Percentiles rank a stretch among this genome's conserved stretches.
These are phyloP conservation scores for Penicillium sp. DNA, from an alignment of 2,329 filamentous ascomycete species.

Conservation along the genomic window DNA sequence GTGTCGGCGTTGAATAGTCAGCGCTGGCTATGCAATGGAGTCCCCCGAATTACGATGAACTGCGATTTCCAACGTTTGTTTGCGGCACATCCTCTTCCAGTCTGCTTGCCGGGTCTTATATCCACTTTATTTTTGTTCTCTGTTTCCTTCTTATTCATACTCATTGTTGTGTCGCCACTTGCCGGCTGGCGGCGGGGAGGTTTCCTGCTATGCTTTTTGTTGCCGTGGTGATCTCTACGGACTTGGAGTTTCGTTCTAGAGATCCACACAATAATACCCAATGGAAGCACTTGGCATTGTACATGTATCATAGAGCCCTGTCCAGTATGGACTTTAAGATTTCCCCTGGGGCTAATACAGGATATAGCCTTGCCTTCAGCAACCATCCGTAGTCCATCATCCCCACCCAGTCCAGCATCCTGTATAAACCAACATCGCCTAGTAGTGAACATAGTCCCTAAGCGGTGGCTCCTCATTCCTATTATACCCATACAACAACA, in stretches of 20 bases:
- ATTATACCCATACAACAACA: neutral
- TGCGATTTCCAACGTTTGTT: conserved; percentile 12
- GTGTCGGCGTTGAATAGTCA: neutral
- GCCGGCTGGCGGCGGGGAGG: conserved; percentile 5
- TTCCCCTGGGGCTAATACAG: neutral
- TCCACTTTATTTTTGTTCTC: conserved; percentile 12
- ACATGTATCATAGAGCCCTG: conserved; percentile 1
- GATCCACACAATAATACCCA: conserved; percentile 21
- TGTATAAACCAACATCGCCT: too few species aligned
- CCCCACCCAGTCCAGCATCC: neutral
- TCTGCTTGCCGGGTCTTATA: conserved; percentile 18
- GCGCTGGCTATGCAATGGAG: conserved; percentile 11
- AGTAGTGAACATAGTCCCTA: neutral
- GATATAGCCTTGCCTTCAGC: neutral
- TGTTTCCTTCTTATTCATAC: conserved; percentile 5
- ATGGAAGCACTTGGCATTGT: conserved; percentile 17
- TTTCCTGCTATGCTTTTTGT: conserved; percentile 9
- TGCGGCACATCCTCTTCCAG: conserved; percentile 9
- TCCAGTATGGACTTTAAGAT: neutral
- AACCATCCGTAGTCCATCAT: neutral
- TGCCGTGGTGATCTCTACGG: conserved; percentile 6
- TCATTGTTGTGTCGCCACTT: conserved; percentile 1
- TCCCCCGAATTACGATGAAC: conserved; percentile 20
- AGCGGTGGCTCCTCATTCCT: neutral
- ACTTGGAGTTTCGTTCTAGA: conserved; percentile 12